Percentiles rank a stretch among this genome's conserved stretches.
These are phyloP conservation scores for Aureobasidium mangrovei DNA, from an alignment of 2,329 filamentous ascomycete species.

Conservation along the genomic window DNA sequence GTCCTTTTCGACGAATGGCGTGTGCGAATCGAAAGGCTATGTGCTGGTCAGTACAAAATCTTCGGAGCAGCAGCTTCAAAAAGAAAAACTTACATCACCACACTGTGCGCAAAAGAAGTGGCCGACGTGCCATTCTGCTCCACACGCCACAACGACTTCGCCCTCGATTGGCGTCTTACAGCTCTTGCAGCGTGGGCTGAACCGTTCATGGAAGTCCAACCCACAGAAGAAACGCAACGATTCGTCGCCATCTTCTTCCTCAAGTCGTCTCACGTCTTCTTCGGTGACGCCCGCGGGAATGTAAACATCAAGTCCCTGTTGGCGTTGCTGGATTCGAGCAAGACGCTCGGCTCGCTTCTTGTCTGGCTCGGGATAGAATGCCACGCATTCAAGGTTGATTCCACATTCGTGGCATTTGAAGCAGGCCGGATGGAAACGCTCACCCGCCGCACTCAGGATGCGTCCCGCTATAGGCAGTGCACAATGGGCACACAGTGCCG, in stretches of 20 bases:
- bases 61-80: background rate
- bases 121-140: slow-evolving; percentile 91
- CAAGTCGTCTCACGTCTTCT: slow-evolving; percentile 34
- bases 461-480: slow-evolving; percentile 77
- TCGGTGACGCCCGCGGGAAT: slow-evolving; percentile 54
- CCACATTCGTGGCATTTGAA: slow-evolving; percentile 84
- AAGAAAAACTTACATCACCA: slow-evolving; percentile 53
- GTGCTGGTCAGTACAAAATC: slow-evolving; percentile 14
- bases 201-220: slow-evolving; percentile 95
- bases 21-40: slow-evolving; percentile 49
- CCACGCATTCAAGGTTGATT: slow-evolving; percentile 83
- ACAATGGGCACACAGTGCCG: slow-evolving; percentile 77
- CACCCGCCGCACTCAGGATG: slow-evolving; percentile 73
- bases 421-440: slow-evolving; percentile 86
- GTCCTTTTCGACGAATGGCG: slow-evolving; percentile 92
- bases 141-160: slow-evolving; percentile 87
- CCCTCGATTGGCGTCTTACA: slow-evolving; percentile 95
- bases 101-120: slow-evolving; percentile 99
- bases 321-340: slow-evolving; percentile 59
- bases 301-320: slow-evolving; percentile 40
- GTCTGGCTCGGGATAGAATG: slow-evolving; percentile 89
- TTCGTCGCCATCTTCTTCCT: slow-evolving; percentile 55
- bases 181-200: slow-evolving; percentile 85
- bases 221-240: slow-evolving; percentile 87
- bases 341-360: slow-evolving; percentile 61